Base-by-base conservation (phyloP, 2,329 filamentous ascomycete species). In the Curvularia sp. region DNA sequence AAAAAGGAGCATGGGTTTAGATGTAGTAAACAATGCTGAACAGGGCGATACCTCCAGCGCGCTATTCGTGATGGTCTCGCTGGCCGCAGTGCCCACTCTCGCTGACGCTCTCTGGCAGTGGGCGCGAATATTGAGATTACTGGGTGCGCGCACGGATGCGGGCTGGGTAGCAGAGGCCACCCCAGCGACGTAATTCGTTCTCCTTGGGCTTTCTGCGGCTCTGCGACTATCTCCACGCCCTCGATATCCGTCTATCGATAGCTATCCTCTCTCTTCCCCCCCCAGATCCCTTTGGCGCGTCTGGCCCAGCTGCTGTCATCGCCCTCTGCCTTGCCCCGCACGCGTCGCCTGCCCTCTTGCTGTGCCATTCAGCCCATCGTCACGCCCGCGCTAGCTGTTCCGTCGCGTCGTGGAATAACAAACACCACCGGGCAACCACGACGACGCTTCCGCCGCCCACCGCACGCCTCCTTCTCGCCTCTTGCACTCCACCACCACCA, bases 231-330 rank as follows among this genome's bases (percentile, higher is more conserved):
- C 38, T 61, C 57, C 53, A 57, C 41, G 46, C 39, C 50, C 55
- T 55, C 42, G 55, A 58, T 63, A 63, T 58, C 54, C 51, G 59
- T 61, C 60, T 63, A 63, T 63, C 60, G 60, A 63, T 63, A 63
- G 60, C 21, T 49, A 49, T 36, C 54, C 50, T 45, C 48, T 50
- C 54, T 51, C 23, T 45, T 38, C 32, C 23, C 41, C 56, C 41
- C 23, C 45, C 41, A 34, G n/a, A 41, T 54, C 45, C 49, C 41
- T 32, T 48, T 36, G 34, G 36, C 38, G 51, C 53, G 49, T 41
- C 53, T 28, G 50, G 48, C 21, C 59, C 21, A 41, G 5, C 18
- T 49, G 34, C 53, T 50, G 53, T 32, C 51, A 51, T 59, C 55
- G 15, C 7, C 28, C 23, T 49, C 47, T 47, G 47, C 34, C 47